Evolutionary conservation across 805 yeast genomes (phyloP), one percentile per base, ranked within the genome.

Genomic region (Starmerella powellii): DNA sequence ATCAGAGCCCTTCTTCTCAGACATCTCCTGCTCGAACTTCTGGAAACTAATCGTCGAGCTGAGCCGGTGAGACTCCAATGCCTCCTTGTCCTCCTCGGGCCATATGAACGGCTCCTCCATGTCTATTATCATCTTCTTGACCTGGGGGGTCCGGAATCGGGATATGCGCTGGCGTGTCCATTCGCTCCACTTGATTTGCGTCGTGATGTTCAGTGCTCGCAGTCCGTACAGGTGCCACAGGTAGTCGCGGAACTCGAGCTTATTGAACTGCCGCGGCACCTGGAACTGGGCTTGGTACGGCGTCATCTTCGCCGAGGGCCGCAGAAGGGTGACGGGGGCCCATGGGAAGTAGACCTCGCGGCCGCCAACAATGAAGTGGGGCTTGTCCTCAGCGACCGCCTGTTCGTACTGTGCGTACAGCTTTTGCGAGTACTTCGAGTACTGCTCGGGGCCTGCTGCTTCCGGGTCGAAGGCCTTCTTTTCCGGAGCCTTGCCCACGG

Each of bases 281-380:
- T 83, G 75, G 63, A 91, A 91, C 61, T 85, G 86, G 38, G 97
- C 97, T 63, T 86, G 96, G 64, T 82, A 87, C 37, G 99, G 99
- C 0, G 95, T 82, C 63, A 84, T 94, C 57, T 83, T 83, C n/a
- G 97, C 95, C 56, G 82, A 82, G 13, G 96, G 95, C 58, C 94
- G 73, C 48, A 91, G 64, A 26, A 88, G 67, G 38, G 82, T 74
- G 30, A 88, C 68, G 48, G 88, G 70, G 1, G 93, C 95, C 48
- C 76, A 76, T 26, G 98, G 98, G 61, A 88, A 82, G 59, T 75
- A 87, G 8, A 81, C 67, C 49, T 80, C 68, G 50, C 72, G 75
- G 5, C 74, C 78, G 55, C 98, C 98, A 6, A 81, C 74, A 31
- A 67, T 68, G 72, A 85, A 88, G 66, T 86, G 95, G 2, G 95